Base-by-base conservation (phyloP, 306 rosid species). In the Casuarina equisetifolia region DNA sequence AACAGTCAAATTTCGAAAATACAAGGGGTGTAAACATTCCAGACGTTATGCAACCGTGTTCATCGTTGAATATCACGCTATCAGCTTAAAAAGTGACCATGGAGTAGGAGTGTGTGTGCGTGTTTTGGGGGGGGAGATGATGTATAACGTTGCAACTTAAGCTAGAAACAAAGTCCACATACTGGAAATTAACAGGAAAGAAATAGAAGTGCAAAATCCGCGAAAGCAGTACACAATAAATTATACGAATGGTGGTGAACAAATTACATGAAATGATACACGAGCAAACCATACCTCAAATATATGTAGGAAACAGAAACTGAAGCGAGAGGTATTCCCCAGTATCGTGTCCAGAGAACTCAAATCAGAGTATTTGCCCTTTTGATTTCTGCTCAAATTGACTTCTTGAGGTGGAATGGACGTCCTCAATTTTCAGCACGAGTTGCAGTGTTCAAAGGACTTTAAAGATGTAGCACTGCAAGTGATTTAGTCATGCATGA, bases 401-500 rank as follows among this genome's bases (percentile, higher is more conserved):
- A 52, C 79, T 67, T 49, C 80, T 54, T 19, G 76, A 72, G 77
- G 70, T 63, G 72, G 79, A 58, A 76, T 64, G 67, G 55, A 74
- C 63, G 57, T 46, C 9, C 73, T 57, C 76, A 70, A n/a, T 70
- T 83, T 61, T 54, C 45, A 32, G 78, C 86, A 77, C 57, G 70
- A 77, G 42, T 35, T 5, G 51, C 15, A 16, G 52, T 13, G 75
- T 50, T 6, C 70, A 74, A 73, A 12, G 62, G 76, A 81, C 81
- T 88, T 82, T 86, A 92, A 69, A 96, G 94, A 78, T 90, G 92
- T 62, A 93, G 85, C 25, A 93, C 98, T 38, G 93, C 98, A 82
- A 96, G 84, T 45, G 96, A 84, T 88, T 96, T 96, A 59, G 92
- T 91, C 88, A 85, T 79, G 89, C 97, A 92, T 7, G 94, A 96